Evolutionary conservation across 805 yeast genomes (phyloP).

Genomic region (Teunomyces gatunensis): DNA sequence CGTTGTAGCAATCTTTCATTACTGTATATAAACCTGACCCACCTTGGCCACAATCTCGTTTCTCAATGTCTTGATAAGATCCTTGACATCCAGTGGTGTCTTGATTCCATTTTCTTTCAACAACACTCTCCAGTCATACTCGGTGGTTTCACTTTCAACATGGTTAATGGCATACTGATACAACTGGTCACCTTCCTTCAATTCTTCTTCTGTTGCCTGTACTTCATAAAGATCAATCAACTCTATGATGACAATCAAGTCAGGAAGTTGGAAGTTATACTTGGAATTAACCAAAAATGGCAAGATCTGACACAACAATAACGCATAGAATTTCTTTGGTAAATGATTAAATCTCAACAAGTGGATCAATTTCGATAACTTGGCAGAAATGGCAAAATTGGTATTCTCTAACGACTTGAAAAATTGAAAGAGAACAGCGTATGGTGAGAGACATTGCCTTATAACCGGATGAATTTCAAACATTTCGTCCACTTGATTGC

Average conservation of each 20-base stretch:
- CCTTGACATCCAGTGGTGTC: conserved; percentile 26
- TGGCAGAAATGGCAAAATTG: conserved; percentile 23
- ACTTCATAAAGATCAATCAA: conserved; percentile 36
- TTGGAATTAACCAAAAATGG: conserved; percentile 32
- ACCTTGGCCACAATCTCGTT: conserved; percentile 31
- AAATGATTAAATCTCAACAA: conserved; percentile 40
- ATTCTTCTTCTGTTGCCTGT: conserved; percentile 20
- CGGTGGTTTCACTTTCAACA: conserved; percentile 14
- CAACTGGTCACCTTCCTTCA: conserved; percentile 27
- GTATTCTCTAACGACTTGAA: conserved; percentile 27
- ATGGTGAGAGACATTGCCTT: conserved; percentile 69
- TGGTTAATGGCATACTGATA: conserved; percentile 28
- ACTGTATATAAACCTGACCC: conserved; percentile 33
- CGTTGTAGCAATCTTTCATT: background rate
- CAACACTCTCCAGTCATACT: conserved; percentile 37
- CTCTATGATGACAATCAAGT: conserved; percentile 36
- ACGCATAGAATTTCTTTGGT: conserved; percentile 49
- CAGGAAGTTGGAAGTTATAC: conserved; percentile 22
- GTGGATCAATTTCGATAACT: conserved; percentile 49
- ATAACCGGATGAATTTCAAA: conserved; percentile 51
- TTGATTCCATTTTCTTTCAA: conserved; percentile 13
- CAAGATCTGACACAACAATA: conserved; percentile 47
- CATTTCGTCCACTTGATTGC: conserved; percentile 30
- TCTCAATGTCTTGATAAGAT: conserved; percentile 27
- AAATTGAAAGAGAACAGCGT: conserved; percentile 58